Evolutionary conservation across 2,329 filamentous ascomycete species (phyloP).

Genomic region (Fusarium sp.): DNA sequence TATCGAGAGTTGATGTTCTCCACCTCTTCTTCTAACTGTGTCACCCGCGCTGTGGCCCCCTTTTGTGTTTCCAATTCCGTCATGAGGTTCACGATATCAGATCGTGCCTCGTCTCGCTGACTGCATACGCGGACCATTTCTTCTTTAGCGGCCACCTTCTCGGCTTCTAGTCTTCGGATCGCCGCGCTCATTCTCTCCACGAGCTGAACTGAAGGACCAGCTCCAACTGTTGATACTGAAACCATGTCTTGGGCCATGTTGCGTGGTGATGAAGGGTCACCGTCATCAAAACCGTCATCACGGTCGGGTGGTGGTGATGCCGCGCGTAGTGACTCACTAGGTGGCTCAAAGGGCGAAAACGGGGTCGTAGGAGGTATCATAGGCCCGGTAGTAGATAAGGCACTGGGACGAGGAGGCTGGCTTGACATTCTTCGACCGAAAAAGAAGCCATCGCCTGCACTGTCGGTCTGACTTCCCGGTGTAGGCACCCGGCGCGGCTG

Average conservation of each 20-base stretch:
- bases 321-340: conserved; percentile 52
- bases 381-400: conserved; percentile 55
- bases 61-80: conserved; percentile 82
- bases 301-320: conserved; percentile 59
- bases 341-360: conserved; percentile 62
- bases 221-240: conserved; percentile 88
- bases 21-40: conserved; percentile 76
- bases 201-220: conserved; percentile 92
- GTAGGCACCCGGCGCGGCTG: conserved; percentile 52
- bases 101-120: conserved; percentile 93
- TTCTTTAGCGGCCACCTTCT: conserved; percentile 90
- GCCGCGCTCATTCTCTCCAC: conserved; percentile 96
- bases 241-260: conserved; percentile 85
- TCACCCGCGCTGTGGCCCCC: conserved; percentile 69
- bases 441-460: conserved; percentile 55
- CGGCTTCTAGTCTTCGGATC: conserved; percentile 89
- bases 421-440: conserved; percentile 63
- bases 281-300: conserved; percentile 65
- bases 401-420: conserved; percentile 60
- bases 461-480: conserved; percentile 63
- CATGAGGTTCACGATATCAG: conserved; percentile 92
- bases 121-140: conserved; percentile 82
- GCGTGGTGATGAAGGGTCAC: conserved; percentile 68
- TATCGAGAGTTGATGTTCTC: conserved; percentile 80
- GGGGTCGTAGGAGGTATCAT: conserved; percentile 54